A percentile compares a stretch with the other conserved stretches of the same genome.
Evolutionary conservation across 257 asterid species (phyloP).

Genomic region (Henckelia pumila): DNA sequence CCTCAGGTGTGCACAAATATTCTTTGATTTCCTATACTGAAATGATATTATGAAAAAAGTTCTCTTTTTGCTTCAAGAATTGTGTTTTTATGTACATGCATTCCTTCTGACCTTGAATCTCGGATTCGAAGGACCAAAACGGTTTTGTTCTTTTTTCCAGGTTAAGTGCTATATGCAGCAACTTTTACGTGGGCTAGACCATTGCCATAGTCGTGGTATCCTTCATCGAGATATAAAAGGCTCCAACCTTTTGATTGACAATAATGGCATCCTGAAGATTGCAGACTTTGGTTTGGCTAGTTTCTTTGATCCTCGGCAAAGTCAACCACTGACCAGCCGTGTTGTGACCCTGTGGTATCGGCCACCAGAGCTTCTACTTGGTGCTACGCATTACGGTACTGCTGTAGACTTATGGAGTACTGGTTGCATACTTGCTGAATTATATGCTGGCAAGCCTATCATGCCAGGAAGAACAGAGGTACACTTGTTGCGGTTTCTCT

Average conservation of each 20-base stretch:
- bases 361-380: constrained; percentile 94
- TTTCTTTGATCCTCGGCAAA: constrained; percentile 66
- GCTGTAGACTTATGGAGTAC: constrained; percentile 97
- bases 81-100: not conserved
- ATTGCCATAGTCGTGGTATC: constrained; percentile 80
- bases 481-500: constrained; percentile 13
- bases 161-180: constrained; percentile 92
- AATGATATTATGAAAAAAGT: not conserved
- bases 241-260: constrained; percentile 84
- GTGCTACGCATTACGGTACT: constrained; percentile 81
- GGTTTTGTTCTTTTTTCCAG: constrained; percentile 36
- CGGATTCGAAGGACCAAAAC: constrained; percentile 10
- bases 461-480: constrained; percentile 99
- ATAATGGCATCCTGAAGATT: constrained; percentile 78
- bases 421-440: constrained; percentile 91
- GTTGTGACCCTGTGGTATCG: constrained; percentile 97
- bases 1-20: constrained; percentile 57
- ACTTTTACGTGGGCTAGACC: constrained; percentile 80
- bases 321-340: constrained; percentile 84
- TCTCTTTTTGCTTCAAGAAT: not conserved
- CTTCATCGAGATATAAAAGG: constrained; percentile 96
- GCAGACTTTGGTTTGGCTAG: constrained; percentile 97
- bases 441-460: constrained; percentile 92
- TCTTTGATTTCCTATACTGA: constrained; percentile 9
- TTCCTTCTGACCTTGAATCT: constrained; percentile 6